phyloP scores from a whole-genome alignment of 2,329 filamentous ascomycete species.

The Capronia americana region DNA sequence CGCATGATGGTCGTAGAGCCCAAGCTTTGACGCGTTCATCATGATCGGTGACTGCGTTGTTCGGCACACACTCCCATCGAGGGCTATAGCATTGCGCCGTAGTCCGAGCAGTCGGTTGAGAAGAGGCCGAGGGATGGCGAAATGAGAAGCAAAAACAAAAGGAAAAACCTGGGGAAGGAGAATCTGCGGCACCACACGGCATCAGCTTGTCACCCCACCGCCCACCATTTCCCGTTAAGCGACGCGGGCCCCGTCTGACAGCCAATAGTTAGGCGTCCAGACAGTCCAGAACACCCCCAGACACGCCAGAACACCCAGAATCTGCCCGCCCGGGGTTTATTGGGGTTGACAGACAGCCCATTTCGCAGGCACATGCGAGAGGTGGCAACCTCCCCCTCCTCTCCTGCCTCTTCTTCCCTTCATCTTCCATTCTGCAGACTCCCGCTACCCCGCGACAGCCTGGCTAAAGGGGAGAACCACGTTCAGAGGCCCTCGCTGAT shows the following conservation, averaged over 20 bases:
- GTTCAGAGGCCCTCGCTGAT: background rate
- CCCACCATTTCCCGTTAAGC: background rate
- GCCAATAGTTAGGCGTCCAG: background rate
- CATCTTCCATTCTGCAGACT: background rate
- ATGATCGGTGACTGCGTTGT: conserved; percentile 12
- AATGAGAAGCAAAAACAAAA: conserved; percentile 12
- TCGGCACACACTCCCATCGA: background rate
- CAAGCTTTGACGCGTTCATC: conserved; percentile 39
- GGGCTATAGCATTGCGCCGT: conserved; percentile 18
- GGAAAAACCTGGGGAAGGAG: conserved; percentile 32
- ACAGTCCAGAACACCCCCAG: background rate
- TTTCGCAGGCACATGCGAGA: background rate
- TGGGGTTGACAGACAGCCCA: background rate
- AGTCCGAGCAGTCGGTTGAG: conserved; percentile 24
- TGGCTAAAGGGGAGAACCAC: background rate
- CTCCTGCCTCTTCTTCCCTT: background rate
- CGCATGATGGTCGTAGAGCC: conserved; percentile 26
- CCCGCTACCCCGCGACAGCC: background rate
- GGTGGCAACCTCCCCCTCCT: too few species aligned
- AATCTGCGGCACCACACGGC: background rate
- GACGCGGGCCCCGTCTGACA: background rate
- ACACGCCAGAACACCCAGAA: background rate
- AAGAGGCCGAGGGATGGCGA: conserved; percentile 27
- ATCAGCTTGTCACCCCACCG: conserved; percentile 1
- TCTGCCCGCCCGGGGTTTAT: background rate